Evolutionary conservation across 2,329 filamentous ascomycete genomes (phyloP), one percentile per base, ranked within the genome.

Genomic region (Penicillium sumatraense): DNA sequence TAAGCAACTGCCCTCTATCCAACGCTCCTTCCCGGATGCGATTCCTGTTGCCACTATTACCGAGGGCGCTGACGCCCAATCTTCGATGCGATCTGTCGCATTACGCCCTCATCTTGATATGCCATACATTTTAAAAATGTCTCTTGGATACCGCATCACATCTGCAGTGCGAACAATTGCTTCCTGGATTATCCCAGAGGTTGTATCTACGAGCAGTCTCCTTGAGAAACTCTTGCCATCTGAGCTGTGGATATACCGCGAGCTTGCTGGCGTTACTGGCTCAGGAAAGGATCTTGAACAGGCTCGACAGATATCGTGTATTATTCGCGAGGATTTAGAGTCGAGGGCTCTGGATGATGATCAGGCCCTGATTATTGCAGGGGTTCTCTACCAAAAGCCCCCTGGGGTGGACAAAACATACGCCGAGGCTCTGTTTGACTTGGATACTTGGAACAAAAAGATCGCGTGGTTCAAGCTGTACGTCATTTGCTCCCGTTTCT

Each of bases 71-170:
- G 56, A 63, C 29, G 59, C 65, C 1, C 63, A 65, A 18, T 60
- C 60, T 11, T 67, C 65, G 6, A 56, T 66, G 42, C 62, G 63
- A 1, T 66, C 63, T 10, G 26, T 67, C 2, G 58, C 58, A 1
- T n/a, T 60, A 2, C 56, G 59, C 7, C 54, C 65, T 14, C 51
- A 66, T 6, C 41, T 62, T 1, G 20, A 57, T 1, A 66, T 65
- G 13, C n/a, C 20, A 3, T 65, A 55, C 27, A 56, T 66, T 27
- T 29, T 67, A 8, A 66, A 67, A 20, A 48, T 65, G 2, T 63
- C 65, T 2, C 23, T 67, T 3, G 62, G 59, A 2, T 66, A 61
- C 46, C 62, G 64, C n/a, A 60, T 67, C 11, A 65, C 63, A 1
- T 65, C 62, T 8, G 65, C 56, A 8, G 45, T 65, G 4, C 44